Evolutionary conservation across 2,329 filamentous ascomycete species (phyloP), one percentile per base, ranked within the genome.

Genomic region (Xylaria sp.): DNA sequence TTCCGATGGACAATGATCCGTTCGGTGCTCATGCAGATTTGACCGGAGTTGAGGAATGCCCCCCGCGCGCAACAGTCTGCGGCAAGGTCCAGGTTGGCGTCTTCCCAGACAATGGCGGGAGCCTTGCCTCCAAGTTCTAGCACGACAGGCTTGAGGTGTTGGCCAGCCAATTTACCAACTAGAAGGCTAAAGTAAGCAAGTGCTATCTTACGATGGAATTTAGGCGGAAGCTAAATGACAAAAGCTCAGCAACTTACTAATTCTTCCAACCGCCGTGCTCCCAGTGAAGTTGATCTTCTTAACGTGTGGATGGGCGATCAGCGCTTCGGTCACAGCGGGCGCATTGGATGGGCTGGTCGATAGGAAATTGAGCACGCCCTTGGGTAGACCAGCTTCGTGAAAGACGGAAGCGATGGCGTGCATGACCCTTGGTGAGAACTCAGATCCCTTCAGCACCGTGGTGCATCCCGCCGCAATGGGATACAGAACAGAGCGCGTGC

Each of bases 221-320:
- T 1, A 8, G 15, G 3, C 10, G 9, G 27, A 57, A 19, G 15
- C 21, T 11, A 19, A 4, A 40, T 5, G 46, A 1, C n/a, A 8
- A 13, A 21, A 9, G 15, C 13, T 11, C n/a, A 1, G 9, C 8
- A 11, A 64, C 65, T 59, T 60, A 67, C 65, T 83, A 69, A 90
- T 87, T 21, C 82, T 80, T 10, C 89, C 89, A 0, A 91, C 84
- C 1, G 77, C 75, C 0, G 88, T 88, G 63, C 84, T 87, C 29
- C 89, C 89, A 0, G 89, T 91, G 73, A 91, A 92, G 75, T 88
- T 90, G 68, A 91, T 77, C 73, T 90, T 90, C 72, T 84, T 85
- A 40, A 91, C 78, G 0, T 78, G 79, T 0, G 83, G 82, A 67
- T 89, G 80, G 55, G 85, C 82, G 63, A 91, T 87, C 31, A 90